Evolutionary conservation across 352 stramenopile species (phyloP), one percentile per base, ranked within the genome.

Genomic region (Globisporangium abappressorium): DNA sequence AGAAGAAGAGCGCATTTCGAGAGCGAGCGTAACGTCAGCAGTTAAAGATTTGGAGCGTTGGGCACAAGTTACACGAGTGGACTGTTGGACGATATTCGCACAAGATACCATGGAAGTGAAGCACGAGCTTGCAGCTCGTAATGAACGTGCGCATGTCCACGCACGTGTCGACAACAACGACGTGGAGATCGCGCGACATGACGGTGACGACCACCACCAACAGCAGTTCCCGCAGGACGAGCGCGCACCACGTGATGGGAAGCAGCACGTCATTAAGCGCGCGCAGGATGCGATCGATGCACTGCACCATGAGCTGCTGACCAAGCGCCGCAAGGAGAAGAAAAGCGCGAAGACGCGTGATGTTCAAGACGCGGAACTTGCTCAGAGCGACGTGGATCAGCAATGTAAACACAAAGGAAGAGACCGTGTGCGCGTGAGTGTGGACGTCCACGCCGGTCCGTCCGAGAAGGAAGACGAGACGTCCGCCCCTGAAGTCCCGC

Each of bases 21-120:
- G 34, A 33, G 57, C n/a, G 41, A 28, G 58, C 38, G 62, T 68
- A 70, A 67, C 59, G 59, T 28, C 49, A 54, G 46, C 59, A 68
- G 66, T 71, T 68, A 28, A 18, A 57, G 66, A 62, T 62, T 66
- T 47, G 4, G 20, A 57, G 53, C 66, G 66, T 71, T 66, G 47
- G 9, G 36, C 66, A 68, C 49, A 71, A 71, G 66, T 71, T 71
- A 68, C 65, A 58, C 55, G 24, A 11, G 24, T 7, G 7, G 18
- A 24, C 38, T 38, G 26, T 2, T 14, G 53, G 24, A 41, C n/a
- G n/a, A 20, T 4, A 54, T 49, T n/a, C 41, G 6, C 41, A 2
- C 41, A 49, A 49, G 41, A 49, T 49, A 49, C 18, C 6, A 51
- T 51, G 43, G 8, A 30, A 18, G 20, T 47, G 56, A 20, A 61